Percentiles rank a stretch among this genome's conserved stretches.
phyloP scores from a whole-genome alignment of 805 yeast species.

The Millerozyma miso region DNA sequence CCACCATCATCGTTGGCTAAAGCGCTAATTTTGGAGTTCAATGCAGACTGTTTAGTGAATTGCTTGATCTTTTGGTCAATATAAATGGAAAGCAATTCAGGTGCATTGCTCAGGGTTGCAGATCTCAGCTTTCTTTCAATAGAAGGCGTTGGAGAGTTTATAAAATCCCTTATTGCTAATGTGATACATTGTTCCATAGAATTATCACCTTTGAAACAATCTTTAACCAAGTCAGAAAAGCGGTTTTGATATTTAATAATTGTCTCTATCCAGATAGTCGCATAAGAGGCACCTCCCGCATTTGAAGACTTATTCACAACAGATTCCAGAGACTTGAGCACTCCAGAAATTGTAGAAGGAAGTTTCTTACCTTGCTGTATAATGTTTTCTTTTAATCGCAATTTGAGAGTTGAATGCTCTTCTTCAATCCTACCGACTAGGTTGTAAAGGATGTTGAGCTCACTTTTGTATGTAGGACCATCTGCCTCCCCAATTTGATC shows the following conservation, averaged over 20 bases:
- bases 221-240: constrained; percentile 44
- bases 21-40: constrained; percentile 9
- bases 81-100: constrained; percentile 36
- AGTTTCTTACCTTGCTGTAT: constrained; percentile 41
- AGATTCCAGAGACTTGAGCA: constrained; percentile 3
- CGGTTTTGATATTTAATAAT: constrained; percentile 50
- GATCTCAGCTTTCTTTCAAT: constrained; percentile 35
- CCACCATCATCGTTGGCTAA: constrained; percentile 4
- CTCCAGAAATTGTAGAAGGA: constrained; percentile 20
- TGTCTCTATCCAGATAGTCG: constrained; percentile 64
- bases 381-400: constrained; percentile 45
- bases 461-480: constrained; percentile 24
- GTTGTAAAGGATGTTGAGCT: constrained; percentile 45
- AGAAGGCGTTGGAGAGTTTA: constrained; percentile 35
- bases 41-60: constrained; percentile 18
- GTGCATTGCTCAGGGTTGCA: constrained; percentile 33
- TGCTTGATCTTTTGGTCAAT: constrained; percentile 40
- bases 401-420: constrained; percentile 45
- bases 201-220: constrained; percentile 47
- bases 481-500: constrained; percentile 3
- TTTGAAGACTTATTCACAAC: constrained; percentile 11
- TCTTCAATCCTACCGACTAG: constrained; percentile 52
- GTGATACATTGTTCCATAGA: constrained; percentile 53
- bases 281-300: constrained; percentile 43
- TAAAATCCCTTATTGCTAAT: constrained; percentile 55